These are phyloP conservation scores for Bipolaris bicolor DNA, from an alignment of 2,329 filamentous ascomycete genomes.

Conservation along the genomic window DNA sequence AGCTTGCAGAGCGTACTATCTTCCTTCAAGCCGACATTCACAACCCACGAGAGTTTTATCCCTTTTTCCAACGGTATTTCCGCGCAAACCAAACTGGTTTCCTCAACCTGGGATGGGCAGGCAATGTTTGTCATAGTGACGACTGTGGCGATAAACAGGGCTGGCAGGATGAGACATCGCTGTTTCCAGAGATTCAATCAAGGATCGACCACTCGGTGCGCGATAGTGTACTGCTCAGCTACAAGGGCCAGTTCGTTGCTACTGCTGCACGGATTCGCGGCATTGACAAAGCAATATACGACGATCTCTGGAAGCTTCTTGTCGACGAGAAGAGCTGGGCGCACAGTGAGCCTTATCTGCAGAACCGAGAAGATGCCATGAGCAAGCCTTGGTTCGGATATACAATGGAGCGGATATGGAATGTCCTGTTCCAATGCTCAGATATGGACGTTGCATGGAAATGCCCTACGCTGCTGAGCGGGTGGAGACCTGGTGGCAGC, in stretches of 20 bases:
- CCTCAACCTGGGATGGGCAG: constrained; percentile 52
- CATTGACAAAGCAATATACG: constrained; percentile 43
- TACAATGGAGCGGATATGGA: constrained; percentile 41
- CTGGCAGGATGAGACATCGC: constrained; percentile 49
- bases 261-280: constrained; percentile 53
- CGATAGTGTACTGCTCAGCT: constrained; percentile 50
- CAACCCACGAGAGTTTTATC: constrained; percentile 46
- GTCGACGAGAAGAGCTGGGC: constrained; percentile 37
- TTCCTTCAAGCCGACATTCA: constrained; percentile 57
- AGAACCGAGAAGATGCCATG: constrained; percentile 34
- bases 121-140: constrained; percentile 48
- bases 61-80: constrained; percentile 51
- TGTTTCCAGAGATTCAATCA: constrained; percentile 49
- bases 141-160: constrained; percentile 50
- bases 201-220: constrained; percentile 35
- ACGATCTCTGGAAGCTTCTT: constrained; percentile 37
- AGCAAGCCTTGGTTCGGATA: constrained; percentile 36
- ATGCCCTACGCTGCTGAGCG: constrained; percentile 37
- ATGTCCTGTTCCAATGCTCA: constrained; percentile 38
- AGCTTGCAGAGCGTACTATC: constrained; percentile 54
- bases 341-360: constrained; percentile 31
- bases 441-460: constrained; percentile 36
- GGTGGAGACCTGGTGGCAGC: constrained; percentile 31
- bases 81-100: constrained; percentile 50
- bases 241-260: constrained; percentile 57